Evolutionary conservation across 2,329 filamentous ascomycete species (phyloP), one percentile per base, ranked within the genome.

Genomic region (Zasmidium cellare): DNA sequence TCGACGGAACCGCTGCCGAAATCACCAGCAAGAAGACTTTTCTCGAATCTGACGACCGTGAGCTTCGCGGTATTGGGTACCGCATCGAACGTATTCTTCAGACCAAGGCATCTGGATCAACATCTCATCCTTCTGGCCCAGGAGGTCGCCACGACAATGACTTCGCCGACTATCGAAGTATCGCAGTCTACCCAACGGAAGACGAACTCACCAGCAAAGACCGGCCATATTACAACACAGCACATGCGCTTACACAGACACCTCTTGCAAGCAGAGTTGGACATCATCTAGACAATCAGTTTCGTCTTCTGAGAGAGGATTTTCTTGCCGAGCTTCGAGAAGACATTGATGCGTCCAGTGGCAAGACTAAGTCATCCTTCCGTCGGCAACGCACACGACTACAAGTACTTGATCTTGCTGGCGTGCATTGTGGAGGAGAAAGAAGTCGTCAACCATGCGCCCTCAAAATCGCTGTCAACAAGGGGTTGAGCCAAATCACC

Each of bases 141-240:
- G 88, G 88, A 0, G 88, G 87, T 0, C 81, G 89, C 0, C 88
- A 92, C 62, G 87, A 92, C 69, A 92, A 92, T 55, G 89, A 92
- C 64, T 83, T 83, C 66, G 74, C 66, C 1, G 79, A 89, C 62
- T 86, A 86, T 64, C 79, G 83, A 0, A 58, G 84, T 0, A 84
- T 90, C 31, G 74, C 81, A 2, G 84, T 91, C 18, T 81, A 84
- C 51, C 89, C 89, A 0, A 91, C 87, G 0, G 71, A 80, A 0
- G 84, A 88, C 49, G 89, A 92, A 66, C 77, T 91, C 1, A 57
- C 76, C 0, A 87, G 80, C 0, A 76, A 68, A 0, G 77, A 81
- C 2, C 67, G 70, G 22, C 79, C 83, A 0, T 91, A 84, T 68
- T 84, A 85, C 46, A 80, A 82, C 6, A 78, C 74, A 0, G 79